Percentiles rank a stretch among this genome's conserved stretches.
phyloP scores from a whole-genome alignment of 805 yeast genomes.

The Kregervanrija fluxuum region DNA sequence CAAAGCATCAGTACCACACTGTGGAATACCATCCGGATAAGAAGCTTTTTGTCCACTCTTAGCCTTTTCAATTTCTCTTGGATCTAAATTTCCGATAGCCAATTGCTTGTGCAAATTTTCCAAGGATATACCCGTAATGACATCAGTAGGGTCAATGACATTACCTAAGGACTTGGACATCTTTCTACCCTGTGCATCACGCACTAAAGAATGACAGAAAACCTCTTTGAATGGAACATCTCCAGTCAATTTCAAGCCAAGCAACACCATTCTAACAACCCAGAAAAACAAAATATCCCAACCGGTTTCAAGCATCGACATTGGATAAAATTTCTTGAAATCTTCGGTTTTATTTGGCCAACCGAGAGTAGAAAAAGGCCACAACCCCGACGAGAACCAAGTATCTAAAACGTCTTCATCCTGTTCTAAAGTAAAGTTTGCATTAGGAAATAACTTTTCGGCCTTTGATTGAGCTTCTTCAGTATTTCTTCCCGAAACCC shows the following conservation, averaged over 20 bases:
- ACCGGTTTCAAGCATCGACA: slow-evolving; percentile 94
- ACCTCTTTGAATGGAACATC: slow-evolving; percentile 91
- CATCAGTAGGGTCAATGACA: slow-evolving; percentile 93
- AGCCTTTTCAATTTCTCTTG: slow-evolving; percentile 82
- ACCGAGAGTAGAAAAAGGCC: slow-evolving; percentile 96
- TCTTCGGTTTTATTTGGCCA: slow-evolving; percentile 84
- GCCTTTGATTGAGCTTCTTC: slow-evolving; percentile 89
- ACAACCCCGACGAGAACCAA: slow-evolving; percentile 96
- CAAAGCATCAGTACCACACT: slow-evolving; percentile 98
- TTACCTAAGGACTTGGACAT: slow-evolving; percentile 98
- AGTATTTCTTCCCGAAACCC: slow-evolving; percentile 84
- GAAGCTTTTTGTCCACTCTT: slow-evolving; percentile 79
- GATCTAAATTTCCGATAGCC: slow-evolving; percentile 76
- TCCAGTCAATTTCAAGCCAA: slow-evolving; percentile 87
- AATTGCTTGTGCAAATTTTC: slow-evolving; percentile 75
- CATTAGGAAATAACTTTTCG: slow-evolving; percentile 57
- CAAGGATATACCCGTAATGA: slow-evolving; percentile 79
- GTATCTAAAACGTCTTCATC: slow-evolving; percentile 98
- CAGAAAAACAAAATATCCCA: slow-evolving; percentile 99
- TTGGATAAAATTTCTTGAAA: slow-evolving; percentile 73
- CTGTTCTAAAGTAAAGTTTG: slow-evolving; percentile 72
- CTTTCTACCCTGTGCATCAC: slow-evolving; percentile 98
- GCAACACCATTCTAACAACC: slow-evolving; percentile 94
- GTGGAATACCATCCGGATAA: slow-evolving; percentile 96
- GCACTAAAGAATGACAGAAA: slow-evolving; percentile 95